Conservation (phyloP, 371 early-diverging fungal genomes). For the Mortierella sp. region DNA sequence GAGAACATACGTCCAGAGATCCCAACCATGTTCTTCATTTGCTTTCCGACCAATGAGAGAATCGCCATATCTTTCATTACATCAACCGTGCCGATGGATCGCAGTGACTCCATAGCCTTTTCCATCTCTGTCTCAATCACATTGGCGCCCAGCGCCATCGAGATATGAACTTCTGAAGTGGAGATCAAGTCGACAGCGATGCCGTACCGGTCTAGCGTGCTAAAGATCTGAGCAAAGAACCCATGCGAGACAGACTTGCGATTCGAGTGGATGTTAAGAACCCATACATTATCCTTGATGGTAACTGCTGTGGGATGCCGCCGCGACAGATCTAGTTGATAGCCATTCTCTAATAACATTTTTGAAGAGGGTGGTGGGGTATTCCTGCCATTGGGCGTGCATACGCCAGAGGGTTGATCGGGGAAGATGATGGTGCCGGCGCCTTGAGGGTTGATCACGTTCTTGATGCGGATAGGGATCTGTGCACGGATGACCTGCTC, state of each 20-base stretch:
- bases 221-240: conserved; percentile 95
- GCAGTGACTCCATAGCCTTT: conserved; percentile 76
- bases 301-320: conserved; percentile 96
- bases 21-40: conserved; percentile 97
- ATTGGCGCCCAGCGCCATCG: conserved; percentile 91
- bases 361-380: conserved; percentile 76
- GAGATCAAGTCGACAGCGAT: conserved; percentile 96
- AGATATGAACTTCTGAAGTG: conserved; percentile 96
- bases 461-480: conserved; percentile 98
- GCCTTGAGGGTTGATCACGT: conserved; percentile 93
- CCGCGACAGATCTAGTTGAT: conserved; percentile 76
- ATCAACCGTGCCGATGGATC: conserved; percentile 79
- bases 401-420: conserved; percentile 56
- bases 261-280: conserved; percentile 96
- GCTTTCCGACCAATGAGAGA: conserved; percentile 94
- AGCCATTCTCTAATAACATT: conserved; percentile 80
- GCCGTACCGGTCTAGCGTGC: conserved; percentile 87
- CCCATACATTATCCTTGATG: conserved; percentile 93
- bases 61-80: conserved; percentile 91
- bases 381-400: conserved; percentile 59
- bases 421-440: conserved; percentile 95
- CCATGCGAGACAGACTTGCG: conserved; percentile 95
- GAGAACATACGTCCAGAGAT: conserved; percentile 95
- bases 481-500: conserved; percentile 95
- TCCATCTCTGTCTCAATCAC: conserved; percentile 73